Evolutionary conservation across 129 eudicot species (phyloP).

Genomic region (sunflower (Helianthus annuus)): DNA sequence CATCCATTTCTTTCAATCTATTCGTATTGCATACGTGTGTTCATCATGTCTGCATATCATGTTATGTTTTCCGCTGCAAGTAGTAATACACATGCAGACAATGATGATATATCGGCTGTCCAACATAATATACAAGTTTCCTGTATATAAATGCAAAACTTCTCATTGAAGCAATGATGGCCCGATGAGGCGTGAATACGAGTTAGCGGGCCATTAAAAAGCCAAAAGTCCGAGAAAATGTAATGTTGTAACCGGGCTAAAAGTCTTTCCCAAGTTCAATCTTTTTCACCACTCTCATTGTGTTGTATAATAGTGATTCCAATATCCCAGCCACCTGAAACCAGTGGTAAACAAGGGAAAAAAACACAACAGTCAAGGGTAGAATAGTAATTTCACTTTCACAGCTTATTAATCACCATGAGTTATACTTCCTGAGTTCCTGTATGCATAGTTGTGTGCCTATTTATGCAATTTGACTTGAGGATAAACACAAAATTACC

Average conservation of each 20-base stretch:
- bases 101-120: too few species aligned
- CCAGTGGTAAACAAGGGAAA: constrained; percentile 1
- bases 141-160: constrained; percentile 23
- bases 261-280: constrained; percentile 68
- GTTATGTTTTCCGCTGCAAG: too few species aligned
- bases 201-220: not conserved
- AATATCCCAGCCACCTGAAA: constrained; percentile 87
- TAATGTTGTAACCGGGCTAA: constrained; percentile 34
- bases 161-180: not conserved
- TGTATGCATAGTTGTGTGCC: not conserved
- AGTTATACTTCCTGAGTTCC: not conserved
- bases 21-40: too few species aligned
- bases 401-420: not conserved
- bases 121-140: constrained; percentile 4
- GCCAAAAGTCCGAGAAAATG: not conserved
- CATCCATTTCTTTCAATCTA: too few species aligned
- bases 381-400: constrained; percentile 3
- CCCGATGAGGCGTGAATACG: not conserved
- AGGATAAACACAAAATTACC: not conserved
- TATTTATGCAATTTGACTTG: not conserved
- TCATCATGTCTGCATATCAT: too few species aligned
- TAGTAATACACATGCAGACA: too few species aligned
- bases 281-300: constrained; percentile 63
- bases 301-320: constrained; percentile 73
- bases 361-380: constrained; percentile 1